A percentile compares a stretch with the other conserved stretches of the same genome.
Conservation (phyloP, 2,329 filamentous ascomycete species). For the Ilyonectria sp. region DNA sequence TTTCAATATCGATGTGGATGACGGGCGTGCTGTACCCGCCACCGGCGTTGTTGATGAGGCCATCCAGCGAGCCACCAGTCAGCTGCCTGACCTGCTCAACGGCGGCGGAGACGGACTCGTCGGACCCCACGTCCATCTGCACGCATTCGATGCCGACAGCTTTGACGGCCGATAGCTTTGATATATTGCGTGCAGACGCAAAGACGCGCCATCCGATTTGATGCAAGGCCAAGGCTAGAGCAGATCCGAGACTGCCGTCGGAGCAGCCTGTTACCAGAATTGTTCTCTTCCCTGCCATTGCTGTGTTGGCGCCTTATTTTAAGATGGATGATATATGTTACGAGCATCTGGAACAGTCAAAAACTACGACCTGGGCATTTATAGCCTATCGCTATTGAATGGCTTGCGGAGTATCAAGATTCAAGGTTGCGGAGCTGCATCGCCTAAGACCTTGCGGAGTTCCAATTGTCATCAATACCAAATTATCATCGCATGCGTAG, state of each 20-base stretch:
- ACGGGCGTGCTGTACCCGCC: slow-evolving; percentile 45
- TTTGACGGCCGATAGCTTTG: slow-evolving; percentile 41
- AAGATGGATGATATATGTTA: neutral
- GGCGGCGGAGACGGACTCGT: slow-evolving; percentile 38
- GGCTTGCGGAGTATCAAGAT: neutral
- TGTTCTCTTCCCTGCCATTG: slow-evolving; percentile 22
- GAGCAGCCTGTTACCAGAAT: slow-evolving; percentile 56
- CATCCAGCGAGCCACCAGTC: slow-evolving; percentile 47
- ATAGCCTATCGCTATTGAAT: neutral
- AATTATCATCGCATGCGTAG: too few species aligned
- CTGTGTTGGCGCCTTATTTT: neutral
- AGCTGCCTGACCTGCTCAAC: slow-evolving; percentile 17
- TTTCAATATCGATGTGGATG: slow-evolving; percentile 40
- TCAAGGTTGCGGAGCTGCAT: neutral
- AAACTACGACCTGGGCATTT: neutral
- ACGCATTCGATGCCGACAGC: slow-evolving; percentile 39
- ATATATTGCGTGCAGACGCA: slow-evolving; percentile 48
- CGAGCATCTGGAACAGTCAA: neutral
- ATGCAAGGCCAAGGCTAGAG: slow-evolving; percentile 51
- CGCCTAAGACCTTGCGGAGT: neutral
- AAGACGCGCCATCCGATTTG: slow-evolving; percentile 48
- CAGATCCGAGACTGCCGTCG: slow-evolving; percentile 51
- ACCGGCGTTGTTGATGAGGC: slow-evolving; percentile 51
- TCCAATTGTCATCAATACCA: too few species aligned
- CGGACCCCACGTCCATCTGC: slow-evolving; percentile 44